Percentiles rank a stretch among this genome's conserved stretches.
phyloP scores from a whole-genome alignment of 805 yeast genomes.

The Metschnikowia dekortorum region DNA sequence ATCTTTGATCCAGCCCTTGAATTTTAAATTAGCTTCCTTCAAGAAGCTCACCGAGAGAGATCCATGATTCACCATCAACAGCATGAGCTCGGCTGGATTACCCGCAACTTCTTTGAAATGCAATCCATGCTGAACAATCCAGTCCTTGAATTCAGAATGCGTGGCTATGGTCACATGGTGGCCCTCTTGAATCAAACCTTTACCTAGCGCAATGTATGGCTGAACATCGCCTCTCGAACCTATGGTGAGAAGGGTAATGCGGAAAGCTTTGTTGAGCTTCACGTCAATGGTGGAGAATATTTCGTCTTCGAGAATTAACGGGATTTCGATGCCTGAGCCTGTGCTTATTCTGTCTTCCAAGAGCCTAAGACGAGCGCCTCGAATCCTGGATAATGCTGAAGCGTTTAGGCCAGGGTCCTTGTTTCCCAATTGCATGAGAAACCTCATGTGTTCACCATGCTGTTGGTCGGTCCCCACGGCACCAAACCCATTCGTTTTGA shows the following conservation, averaged over 20 bases:
- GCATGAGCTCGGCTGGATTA: constrained; percentile 87
- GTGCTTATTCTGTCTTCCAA: constrained; percentile 63
- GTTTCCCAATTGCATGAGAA: constrained; percentile 4
- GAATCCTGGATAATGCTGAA: constrained; percentile 23
- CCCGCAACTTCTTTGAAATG: constrained; percentile 79
- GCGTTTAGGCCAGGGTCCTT: constrained; percentile 5
- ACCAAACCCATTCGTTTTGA: constrained; percentile 3
- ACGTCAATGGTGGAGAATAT: constrained; percentile 50
- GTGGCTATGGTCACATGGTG: constrained; percentile 83
- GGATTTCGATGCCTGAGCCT: constrained; percentile 61
- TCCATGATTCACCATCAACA: constrained; percentile 88
- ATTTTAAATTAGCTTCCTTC: constrained; percentile 75
- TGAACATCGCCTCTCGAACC: constrained; percentile 98
- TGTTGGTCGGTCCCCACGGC: constrained; percentile 39
- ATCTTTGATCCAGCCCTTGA: constrained; percentile 79
- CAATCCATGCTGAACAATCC: constrained; percentile 67
- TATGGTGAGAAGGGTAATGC: constrained; percentile 73
- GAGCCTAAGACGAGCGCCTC: constrained; percentile 57
- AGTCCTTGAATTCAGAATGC: constrained; percentile 72
- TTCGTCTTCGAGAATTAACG: constrained; percentile 63
- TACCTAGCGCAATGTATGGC: constrained; percentile 88
- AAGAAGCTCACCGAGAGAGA: constrained; percentile 77
- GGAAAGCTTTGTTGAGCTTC: constrained; percentile 50
- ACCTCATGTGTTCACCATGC: constrained; percentile 5
- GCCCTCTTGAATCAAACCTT: constrained; percentile 74